A percentile compares a stretch with the other conserved stretches of the same genome.
Evolutionary conservation across 177 flowering plant species (phyloP).

Genomic region (Vitis hybrid): DNA sequence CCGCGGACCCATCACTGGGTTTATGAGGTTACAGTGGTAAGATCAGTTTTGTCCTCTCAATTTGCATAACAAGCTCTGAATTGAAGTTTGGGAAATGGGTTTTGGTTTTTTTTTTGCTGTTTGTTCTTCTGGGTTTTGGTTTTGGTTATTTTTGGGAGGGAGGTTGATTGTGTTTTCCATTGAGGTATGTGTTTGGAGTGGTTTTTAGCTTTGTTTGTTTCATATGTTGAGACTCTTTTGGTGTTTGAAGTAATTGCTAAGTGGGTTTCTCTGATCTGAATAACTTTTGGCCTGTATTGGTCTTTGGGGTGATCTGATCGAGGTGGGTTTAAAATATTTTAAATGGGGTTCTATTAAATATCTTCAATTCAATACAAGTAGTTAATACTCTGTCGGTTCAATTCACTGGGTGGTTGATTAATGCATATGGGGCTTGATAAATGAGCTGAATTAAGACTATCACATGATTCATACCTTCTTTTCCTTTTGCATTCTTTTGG

Average conservation of each 20-base stretch:
- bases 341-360: neutral
- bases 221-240: neutral
- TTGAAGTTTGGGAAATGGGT: constrained; percentile 4
- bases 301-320: constrained; percentile 6
- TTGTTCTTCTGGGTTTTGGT: neutral
- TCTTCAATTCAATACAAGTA: constrained; percentile 3
- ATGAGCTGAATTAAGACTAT: neutral
- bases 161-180: too few species aligned
- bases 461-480: neutral
- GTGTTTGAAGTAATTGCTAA: neutral
- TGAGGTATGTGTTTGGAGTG: neutral
- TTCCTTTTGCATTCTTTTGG: neutral
- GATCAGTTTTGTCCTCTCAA: constrained; percentile 1
- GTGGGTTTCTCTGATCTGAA: constrained; percentile 4
- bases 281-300: neutral
- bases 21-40: neutral
- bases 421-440: constrained; percentile 5
- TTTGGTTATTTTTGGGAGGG: neutral
- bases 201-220: neutral
- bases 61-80: neutral
- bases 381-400: constrained; percentile 10
- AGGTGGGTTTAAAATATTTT: neutral
- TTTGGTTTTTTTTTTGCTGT: neutral
- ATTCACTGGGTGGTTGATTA: constrained; percentile 10
- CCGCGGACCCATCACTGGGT: neutral